Conservation (phyloP, 805 yeast genomes). For the Metschnikowia lunata region DNA sequence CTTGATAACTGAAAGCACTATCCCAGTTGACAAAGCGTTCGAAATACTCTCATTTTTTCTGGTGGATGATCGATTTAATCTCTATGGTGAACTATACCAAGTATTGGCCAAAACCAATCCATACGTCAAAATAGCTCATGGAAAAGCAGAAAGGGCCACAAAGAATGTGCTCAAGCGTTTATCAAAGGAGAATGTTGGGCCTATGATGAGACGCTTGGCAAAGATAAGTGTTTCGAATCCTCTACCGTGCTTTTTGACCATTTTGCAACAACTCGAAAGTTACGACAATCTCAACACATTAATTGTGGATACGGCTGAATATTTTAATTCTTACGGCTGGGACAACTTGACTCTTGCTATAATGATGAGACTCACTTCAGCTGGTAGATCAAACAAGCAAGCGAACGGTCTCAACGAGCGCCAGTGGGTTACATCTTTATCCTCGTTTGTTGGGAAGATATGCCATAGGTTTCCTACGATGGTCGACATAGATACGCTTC, state of each 20-base stretch:
- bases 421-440: constrained; percentile 81
- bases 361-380: constrained; percentile 58
- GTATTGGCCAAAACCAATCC: constrained; percentile 53
- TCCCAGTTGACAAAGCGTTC: constrained; percentile 58
- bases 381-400: constrained; percentile 65
- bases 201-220: constrained; percentile 70
- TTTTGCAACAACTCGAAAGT: constrained; percentile 81
- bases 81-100: constrained; percentile 74
- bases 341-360: constrained; percentile 76
- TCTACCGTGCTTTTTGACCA: constrained; percentile 63
- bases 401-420: constrained; percentile 75
- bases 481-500: constrained; percentile 60
- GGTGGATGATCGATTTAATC: constrained; percentile 60
- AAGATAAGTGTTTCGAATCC: constrained; percentile 75
- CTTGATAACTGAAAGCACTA: constrained; percentile 51
- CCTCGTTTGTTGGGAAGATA: constrained; percentile 73
- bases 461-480: constrained; percentile 47
- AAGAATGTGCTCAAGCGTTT: constrained; percentile 74
- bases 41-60: constrained; percentile 50
- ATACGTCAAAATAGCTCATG: constrained; percentile 53
- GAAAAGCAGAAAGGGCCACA: constrained; percentile 72
- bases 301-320: constrained; percentile 72
- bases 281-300: constrained; percentile 78
- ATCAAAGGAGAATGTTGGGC: constrained; percentile 70
- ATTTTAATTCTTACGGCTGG: constrained; percentile 76